Conservation (phyloP, 73 alveolate species). For the Paramecium pentaurelia region DNA sequence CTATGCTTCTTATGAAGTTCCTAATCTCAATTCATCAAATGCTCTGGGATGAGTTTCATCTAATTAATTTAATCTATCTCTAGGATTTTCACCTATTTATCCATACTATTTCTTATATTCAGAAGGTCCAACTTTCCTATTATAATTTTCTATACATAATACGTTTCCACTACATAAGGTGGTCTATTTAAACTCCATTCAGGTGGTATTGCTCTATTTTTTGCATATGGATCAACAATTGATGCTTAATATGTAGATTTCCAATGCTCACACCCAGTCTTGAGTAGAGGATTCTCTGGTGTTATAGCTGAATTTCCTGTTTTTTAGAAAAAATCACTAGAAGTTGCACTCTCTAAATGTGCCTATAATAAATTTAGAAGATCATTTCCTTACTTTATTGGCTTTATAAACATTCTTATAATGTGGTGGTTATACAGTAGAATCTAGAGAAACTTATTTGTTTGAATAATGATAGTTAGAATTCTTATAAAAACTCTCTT, state of each 20-base stretch:
- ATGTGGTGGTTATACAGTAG: conserved; percentile 32
- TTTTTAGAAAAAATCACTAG: not conserved
- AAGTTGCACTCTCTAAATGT: conserved; percentile 51
- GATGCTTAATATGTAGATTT: conserved; percentile 49
- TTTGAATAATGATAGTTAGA: conserved; percentile 34
- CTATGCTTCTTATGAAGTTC: conserved; percentile 54
- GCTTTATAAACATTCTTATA: conserved; percentile 28
- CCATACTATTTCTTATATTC: conserved; percentile 58
- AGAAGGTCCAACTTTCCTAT: conserved; percentile 60
- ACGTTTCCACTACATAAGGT: conserved; percentile 60
- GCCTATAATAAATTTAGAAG: not conserved
- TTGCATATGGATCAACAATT: conserved; percentile 56
- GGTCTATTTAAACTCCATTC: conserved; percentile 55
- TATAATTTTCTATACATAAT: not conserved
- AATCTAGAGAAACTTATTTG: conserved; percentile 30
- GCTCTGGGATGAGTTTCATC: conserved; percentile 32
- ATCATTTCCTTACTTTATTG: conserved; percentile 18
- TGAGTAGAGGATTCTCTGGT: conserved; percentile 40
- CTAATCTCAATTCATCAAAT: conserved; percentile 43
- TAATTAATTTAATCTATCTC: conserved; percentile 51
- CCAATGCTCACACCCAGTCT: conserved; percentile 62
- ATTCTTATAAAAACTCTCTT: conserved; percentile 41
- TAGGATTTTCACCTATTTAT: conserved; percentile 51
- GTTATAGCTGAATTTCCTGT: conserved; percentile 21
- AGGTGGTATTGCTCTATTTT: conserved; percentile 42